Percentiles rank a stretch among this genome's conserved stretches.
phyloP scores from a whole-genome alignment of 176 grass and related monocot species.

The Carex pumila region DNA sequence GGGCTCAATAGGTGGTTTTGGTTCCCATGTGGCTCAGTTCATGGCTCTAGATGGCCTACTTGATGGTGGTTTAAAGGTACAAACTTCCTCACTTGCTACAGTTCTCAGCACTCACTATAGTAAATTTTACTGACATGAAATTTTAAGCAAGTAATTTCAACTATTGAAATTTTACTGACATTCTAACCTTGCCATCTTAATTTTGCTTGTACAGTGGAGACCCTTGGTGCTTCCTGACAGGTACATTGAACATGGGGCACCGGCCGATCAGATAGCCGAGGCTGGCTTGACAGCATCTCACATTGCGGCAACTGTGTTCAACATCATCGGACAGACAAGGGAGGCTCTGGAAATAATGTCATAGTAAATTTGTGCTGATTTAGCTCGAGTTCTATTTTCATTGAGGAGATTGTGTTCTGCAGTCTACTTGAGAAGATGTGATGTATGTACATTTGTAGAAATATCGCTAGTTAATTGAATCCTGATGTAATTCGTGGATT shows the following conservation, averaged over 20 bases:
- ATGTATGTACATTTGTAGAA: slow-evolving; percentile 7
- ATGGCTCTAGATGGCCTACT: slow-evolving; percentile 83
- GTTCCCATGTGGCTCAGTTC: slow-evolving; percentile 95
- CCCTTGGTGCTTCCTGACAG: slow-evolving; percentile 81
- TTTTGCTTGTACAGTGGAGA: slow-evolving; percentile 57
- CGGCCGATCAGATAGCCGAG: slow-evolving; percentile 73
- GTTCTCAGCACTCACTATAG: background rate
- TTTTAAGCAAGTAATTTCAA: background rate
- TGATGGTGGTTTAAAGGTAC: slow-evolving; percentile 74
- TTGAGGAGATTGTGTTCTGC: slow-evolving; percentile 5
- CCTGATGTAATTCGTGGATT: background rate
- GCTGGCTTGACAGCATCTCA: slow-evolving; percentile 86
- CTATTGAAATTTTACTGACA: background rate
- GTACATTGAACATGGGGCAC: slow-evolving; percentile 89
- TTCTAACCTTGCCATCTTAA: background rate
- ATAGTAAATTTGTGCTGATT: slow-evolving; percentile 20
- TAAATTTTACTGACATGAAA: background rate
- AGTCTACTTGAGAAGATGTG: background rate
- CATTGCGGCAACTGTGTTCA: slow-evolving; percentile 91
- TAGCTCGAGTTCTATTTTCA: background rate
- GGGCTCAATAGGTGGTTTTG: slow-evolving; percentile 91
- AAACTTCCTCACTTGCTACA: slow-evolving; percentile 7
- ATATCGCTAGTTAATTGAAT: background rate
- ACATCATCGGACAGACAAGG: slow-evolving; percentile 79
- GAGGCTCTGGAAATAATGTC: slow-evolving; percentile 86